Conservation (phyloP, 2,329 filamentous ascomycete species). For the Aspergillus brasiliensis region DNA sequence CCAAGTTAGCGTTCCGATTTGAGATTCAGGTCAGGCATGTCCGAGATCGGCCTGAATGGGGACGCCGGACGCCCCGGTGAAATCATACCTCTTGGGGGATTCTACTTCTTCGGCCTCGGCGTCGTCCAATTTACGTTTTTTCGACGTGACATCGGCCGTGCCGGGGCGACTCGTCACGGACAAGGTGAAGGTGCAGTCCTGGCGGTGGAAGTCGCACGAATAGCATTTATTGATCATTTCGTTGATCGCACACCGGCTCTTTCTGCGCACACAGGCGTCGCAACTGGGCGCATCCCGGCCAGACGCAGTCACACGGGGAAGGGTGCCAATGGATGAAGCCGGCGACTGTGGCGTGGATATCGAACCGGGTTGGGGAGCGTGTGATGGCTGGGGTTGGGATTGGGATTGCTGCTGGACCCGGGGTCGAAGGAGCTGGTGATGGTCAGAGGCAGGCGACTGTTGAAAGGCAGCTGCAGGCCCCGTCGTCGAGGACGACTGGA, state of each 20-base stretch:
- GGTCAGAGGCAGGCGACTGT: slow-evolving; percentile 25
- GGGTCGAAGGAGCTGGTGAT: slow-evolving; percentile 28
- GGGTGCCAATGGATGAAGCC: slow-evolving; percentile 21
- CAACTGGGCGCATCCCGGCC: slow-evolving; percentile 43
- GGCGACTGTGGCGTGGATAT: slow-evolving; percentile 22
- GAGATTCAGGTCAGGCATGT: slow-evolving; percentile 18
- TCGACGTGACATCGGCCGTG: slow-evolving; percentile 30
- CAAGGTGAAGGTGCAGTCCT: slow-evolving; percentile 47
- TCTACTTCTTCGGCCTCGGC: slow-evolving; percentile 29
- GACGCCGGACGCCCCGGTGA: not conserved
- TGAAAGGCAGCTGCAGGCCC: slow-evolving; percentile 28
- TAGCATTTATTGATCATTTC: slow-evolving; percentile 48
- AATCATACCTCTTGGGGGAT: slow-evolving; percentile 40
- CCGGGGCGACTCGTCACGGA: slow-evolving; percentile 21
- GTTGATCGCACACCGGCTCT: slow-evolving; percentile 48
- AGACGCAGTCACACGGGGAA: slow-evolving; percentile 30
- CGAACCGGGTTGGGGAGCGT: slow-evolving; percentile 26
- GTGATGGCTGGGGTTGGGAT: slow-evolving; percentile 27
- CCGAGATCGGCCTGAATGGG: slow-evolving; percentile 25
- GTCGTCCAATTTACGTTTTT: slow-evolving; percentile 46
- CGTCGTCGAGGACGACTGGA: slow-evolving; percentile 41
- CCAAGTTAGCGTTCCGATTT: slow-evolving; percentile 19
- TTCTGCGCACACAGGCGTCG: slow-evolving; percentile 46
- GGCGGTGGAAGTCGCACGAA: slow-evolving; percentile 48
- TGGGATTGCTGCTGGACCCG: slow-evolving; percentile 24